Evolutionary conservation across 768 basidiomycete species (phyloP).

Genomic region (Suillus bovinus): DNA sequence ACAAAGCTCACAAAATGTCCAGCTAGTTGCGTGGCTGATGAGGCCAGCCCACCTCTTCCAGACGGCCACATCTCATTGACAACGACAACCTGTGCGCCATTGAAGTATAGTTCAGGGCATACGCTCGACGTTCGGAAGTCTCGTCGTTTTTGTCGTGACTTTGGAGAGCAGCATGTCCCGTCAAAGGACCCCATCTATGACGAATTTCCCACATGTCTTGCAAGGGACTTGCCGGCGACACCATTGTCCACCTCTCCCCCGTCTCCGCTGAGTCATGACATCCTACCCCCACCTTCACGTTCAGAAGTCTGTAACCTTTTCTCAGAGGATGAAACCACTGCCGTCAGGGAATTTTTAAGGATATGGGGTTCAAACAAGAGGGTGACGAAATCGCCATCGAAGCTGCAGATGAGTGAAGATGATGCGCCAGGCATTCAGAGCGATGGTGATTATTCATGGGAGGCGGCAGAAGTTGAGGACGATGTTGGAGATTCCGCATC

Average conservation of each 20-base stretch:
- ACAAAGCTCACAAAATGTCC: not conserved
- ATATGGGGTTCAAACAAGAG: constrained; percentile 15
- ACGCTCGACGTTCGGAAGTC: constrained; percentile 2
- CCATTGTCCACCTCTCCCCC: not conserved
- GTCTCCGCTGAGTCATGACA: not conserved
- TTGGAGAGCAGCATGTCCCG: constrained; percentile 1
- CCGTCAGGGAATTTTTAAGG: constrained; percentile 18
- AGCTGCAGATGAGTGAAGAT: constrained; percentile 8
- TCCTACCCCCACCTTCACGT: constrained; percentile 8
- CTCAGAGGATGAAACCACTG: constrained; percentile 18
- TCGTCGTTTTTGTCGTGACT: constrained; percentile 15
- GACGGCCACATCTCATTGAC: not conserved
- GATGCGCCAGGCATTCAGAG: not conserved
- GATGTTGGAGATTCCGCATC: constrained; percentile 16
- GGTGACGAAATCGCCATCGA: constrained; percentile 14
- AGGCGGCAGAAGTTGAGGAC: constrained; percentile 11
- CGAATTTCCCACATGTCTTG: not conserved
- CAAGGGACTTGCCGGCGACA: not conserved
- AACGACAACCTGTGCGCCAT: not conserved
- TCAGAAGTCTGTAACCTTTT: not conserved
- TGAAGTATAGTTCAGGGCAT: not conserved
- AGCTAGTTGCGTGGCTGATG: not conserved
- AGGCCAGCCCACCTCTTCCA: not conserved
- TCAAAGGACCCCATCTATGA: not conserved
- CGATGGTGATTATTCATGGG: constrained; percentile 19